Conservation (phyloP, 225 moss, liverwort and hornwort species). For the Asterella californica region DNA sequence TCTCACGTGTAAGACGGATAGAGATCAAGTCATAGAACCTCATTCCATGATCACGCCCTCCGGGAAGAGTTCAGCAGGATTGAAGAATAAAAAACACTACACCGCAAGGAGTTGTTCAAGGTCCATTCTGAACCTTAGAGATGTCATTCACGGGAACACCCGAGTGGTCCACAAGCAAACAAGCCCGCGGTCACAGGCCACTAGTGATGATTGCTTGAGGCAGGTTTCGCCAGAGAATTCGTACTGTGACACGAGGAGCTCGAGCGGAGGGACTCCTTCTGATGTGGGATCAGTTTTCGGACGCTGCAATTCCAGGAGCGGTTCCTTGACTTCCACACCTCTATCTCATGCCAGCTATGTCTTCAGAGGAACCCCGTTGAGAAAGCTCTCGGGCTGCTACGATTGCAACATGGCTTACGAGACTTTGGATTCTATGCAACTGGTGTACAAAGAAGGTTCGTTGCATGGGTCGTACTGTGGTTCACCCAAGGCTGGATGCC, state of each 20-base stretch:
- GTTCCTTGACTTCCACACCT: slow-evolving; percentile 43
- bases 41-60: slow-evolving; percentile 9
- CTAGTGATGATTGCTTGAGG: slow-evolving; percentile 26
- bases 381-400: slow-evolving; percentile 49
- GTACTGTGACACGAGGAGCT: slow-evolving; percentile 35
- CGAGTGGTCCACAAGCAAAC: slow-evolving; percentile 49
- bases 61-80: slow-evolving; percentile 10
- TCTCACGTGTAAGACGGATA: slow-evolving; percentile 45
- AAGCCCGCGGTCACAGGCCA: slow-evolving; percentile 32
- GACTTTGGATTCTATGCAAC: slow-evolving; percentile 45
- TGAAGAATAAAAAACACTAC: slow-evolving; percentile 25
- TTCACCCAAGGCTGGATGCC: slow-evolving; percentile 65
- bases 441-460: slow-evolving; percentile 35
- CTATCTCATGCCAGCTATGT: slow-evolving; percentile 40
- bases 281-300: slow-evolving; percentile 32
- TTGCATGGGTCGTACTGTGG: slow-evolving; percentile 55
- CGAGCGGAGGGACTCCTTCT: slow-evolving; percentile 36
- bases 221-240: slow-evolving; percentile 32
- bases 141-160: slow-evolving; percentile 50
- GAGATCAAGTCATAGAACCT: slow-evolving; percentile 41
- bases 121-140: slow-evolving; percentile 32
- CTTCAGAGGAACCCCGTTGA: slow-evolving; percentile 44
- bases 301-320: slow-evolving; percentile 21
- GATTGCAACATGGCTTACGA: slow-evolving; percentile 46
- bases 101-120: slow-evolving; percentile 28